Percentiles rank a stretch among this genome's conserved stretches.
These are phyloP conservation scores for Plenodomus tracheiphilus DNA, from an alignment of 2,329 filamentous ascomycete species.

Conservation along the genomic window DNA sequence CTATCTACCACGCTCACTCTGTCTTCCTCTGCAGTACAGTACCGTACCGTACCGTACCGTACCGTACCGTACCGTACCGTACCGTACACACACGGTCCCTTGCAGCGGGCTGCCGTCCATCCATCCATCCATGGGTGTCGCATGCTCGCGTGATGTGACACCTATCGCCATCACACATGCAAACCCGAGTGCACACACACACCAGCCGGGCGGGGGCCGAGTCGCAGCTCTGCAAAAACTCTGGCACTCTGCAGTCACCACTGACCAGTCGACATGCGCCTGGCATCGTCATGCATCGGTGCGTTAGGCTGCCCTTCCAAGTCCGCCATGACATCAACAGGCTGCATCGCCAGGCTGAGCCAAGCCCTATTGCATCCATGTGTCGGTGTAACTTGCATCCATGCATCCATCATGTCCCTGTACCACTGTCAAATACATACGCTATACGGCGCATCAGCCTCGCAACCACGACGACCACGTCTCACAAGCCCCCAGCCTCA, in stretches of 20 bases:
- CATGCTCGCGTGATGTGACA: neutral
- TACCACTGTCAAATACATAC: too few relatives aligned
- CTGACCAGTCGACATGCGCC: neutral
- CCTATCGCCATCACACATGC: too few relatives aligned
- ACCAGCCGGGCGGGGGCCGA: neutral
- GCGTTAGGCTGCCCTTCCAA: slow-evolving; percentile 15
- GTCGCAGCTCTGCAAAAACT: slow-evolving; percentile 3
- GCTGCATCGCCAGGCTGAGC: slow-evolving; percentile 8
- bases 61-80: too few relatives aligned
- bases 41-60: too few relatives aligned
- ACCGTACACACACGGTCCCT: too few relatives aligned
- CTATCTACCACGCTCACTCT: too few relatives aligned
- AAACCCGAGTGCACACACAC: neutral
- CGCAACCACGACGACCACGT: slow-evolving; percentile 15
- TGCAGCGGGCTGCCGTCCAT: neutral
- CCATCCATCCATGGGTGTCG: too few relatives aligned
- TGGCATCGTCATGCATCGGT: slow-evolving; percentile 12
- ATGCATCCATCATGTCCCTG: too few relatives aligned
- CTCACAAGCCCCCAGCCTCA: slow-evolving; percentile 14
- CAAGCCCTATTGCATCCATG: neutral
- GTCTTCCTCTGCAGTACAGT: too few relatives aligned
- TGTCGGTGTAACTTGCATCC: neutral
- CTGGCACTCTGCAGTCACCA: too few relatives aligned
- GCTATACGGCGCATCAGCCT: slow-evolving; percentile 8
- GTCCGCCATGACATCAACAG: slow-evolving; percentile 27